A percentile compares a stretch with the other conserved stretches of the same genome.
These are phyloP conservation scores for sunflower (Helianthus annuus) DNA, from an alignment of 129 eudicot species.

Conservation along the genomic window DNA sequence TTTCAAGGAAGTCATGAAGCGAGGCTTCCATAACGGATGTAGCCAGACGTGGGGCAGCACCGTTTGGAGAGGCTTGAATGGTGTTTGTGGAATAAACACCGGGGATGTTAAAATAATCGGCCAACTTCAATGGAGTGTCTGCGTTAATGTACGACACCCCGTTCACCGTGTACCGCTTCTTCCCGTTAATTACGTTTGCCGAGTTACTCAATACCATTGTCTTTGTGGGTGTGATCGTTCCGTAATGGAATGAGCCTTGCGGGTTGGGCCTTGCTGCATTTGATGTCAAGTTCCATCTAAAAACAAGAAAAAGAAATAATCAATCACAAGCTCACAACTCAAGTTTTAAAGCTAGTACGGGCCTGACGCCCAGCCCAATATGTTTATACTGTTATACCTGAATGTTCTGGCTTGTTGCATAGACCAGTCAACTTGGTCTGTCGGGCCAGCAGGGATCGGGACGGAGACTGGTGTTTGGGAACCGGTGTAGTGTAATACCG, in stretches of 20 bases:
- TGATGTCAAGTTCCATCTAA: slow-evolving; percentile 88
- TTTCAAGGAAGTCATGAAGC: slow-evolving; percentile 76
- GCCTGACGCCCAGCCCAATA: neutral
- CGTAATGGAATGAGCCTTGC: slow-evolving; percentile 94
- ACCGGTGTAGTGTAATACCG: slow-evolving; percentile 70
- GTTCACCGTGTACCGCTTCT: slow-evolving; percentile 79
- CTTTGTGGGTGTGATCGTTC: slow-evolving; percentile 56
- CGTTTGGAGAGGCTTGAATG: slow-evolving; percentile 63
- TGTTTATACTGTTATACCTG: slow-evolving; percentile 45
- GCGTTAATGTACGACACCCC: slow-evolving; percentile 70
- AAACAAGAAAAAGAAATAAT: neutral
- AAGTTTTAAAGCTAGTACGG: too few species aligned
- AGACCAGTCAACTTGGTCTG: slow-evolving; percentile 63
- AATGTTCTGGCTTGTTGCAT: slow-evolving; percentile 78
- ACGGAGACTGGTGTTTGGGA: slow-evolving; percentile 71
- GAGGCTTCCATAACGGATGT: slow-evolving; percentile 60
- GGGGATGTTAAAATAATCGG: slow-evolving; percentile 86
- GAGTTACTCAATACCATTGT: slow-evolving; percentile 69
- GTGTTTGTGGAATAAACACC: slow-evolving; percentile 66
- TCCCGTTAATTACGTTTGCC: slow-evolving; percentile 67
- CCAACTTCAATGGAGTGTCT: slow-evolving; percentile 91
- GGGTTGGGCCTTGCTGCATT: slow-evolving; percentile 98
- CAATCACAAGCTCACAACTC: too few species aligned
- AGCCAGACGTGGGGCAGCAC: slow-evolving; percentile 43
- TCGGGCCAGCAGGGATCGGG: slow-evolving; percentile 77